phyloP scores from a whole-genome alignment of 2,329 filamentous ascomycete species.

The Cladosporium velox region DNA sequence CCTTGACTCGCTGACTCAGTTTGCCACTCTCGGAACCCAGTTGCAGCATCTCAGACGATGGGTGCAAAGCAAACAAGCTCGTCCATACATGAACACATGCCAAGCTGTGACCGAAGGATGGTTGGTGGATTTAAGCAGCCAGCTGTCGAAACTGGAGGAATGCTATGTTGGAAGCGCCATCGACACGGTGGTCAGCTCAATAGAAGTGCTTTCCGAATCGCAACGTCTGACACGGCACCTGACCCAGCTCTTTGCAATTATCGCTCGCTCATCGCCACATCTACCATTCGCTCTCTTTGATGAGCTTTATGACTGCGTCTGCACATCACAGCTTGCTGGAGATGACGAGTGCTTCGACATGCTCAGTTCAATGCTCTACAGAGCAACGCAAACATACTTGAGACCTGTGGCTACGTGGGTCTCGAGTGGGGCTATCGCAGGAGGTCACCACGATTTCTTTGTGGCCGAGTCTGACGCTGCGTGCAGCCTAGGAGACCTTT shows the following conservation, averaged over 20 bases:
- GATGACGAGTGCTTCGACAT: slow-evolving; percentile 63
- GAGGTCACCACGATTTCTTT: slow-evolving; percentile 71
- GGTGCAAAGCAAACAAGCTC: slow-evolving; percentile 38
- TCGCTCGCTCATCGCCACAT: background rate
- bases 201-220: slow-evolving; percentile 59
- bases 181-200: slow-evolving; percentile 66
- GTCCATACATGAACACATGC: slow-evolving; percentile 66
- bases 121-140: slow-evolving; percentile 59
- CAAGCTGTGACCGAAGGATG: slow-evolving; percentile 62
- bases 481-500: slow-evolving; percentile 66
- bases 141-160: slow-evolving; percentile 62
- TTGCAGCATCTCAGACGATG: slow-evolving; percentile 55
- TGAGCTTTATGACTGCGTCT: slow-evolving; percentile 70
- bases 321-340: slow-evolving; percentile 68
- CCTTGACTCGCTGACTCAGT: slow-evolving; percentile 31
- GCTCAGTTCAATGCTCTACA: slow-evolving; percentile 71
- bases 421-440: slow-evolving; percentile 69
- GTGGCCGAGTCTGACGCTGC: slow-evolving; percentile 59
- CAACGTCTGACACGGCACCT: slow-evolving; percentile 6
- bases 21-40: slow-evolving; percentile 52
- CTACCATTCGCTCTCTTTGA: slow-evolving; percentile 71
- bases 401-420: slow-evolving; percentile 82
- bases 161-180: slow-evolving; percentile 57
- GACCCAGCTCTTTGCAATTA: background rate
- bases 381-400: slow-evolving; percentile 80